Percentiles rank a stretch among this genome's conserved stretches.
Conservation (phyloP, 1,284 basidiomycete genomes). For the Vanrija humicola region DNA sequence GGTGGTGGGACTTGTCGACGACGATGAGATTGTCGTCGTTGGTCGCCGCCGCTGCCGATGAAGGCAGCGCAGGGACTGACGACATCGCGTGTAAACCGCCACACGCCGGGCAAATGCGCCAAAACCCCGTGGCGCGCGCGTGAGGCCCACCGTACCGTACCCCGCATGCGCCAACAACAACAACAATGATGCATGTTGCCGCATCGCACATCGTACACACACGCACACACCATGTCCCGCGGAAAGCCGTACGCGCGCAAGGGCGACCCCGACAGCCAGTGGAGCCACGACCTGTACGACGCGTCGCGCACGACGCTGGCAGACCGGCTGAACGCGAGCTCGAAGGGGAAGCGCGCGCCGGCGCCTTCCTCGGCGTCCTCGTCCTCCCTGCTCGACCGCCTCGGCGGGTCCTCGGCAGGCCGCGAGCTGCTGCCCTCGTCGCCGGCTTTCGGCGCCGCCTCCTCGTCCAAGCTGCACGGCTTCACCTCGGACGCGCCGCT, state of each 20-base stretch:
- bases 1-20: not conserved
- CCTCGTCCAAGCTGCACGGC: conserved; percentile 19
- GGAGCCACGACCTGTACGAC: conserved; percentile 44
- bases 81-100: not conserved
- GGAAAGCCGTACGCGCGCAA: conserved; percentile 25
- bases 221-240: conserved; percentile 10
- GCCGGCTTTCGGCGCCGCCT: not conserved
- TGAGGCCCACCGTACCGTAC: not conserved
- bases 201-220: not conserved
- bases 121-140: too few relatives aligned
- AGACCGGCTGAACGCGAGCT: conserved; percentile 14
- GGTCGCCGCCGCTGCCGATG: not conserved
- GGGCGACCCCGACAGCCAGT: conserved; percentile 25
- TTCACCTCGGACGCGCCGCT: conserved; percentile 10
- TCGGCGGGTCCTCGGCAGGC: conserved; percentile 11
- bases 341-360: not conserved
- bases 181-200: not conserved
- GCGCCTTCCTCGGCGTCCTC: not conserved
- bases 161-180: not conserved
- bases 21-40: not conserved
- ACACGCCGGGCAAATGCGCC: not conserved
- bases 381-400: conserved; percentile 20
- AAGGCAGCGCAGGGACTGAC: too few relatives aligned
- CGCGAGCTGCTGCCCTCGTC: conserved; percentile 26
- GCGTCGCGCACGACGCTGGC: conserved; percentile 18